Evolutionary conservation across 305 asterid genomes (phyloP).

Genomic region (Fraxinus paxiana): DNA sequence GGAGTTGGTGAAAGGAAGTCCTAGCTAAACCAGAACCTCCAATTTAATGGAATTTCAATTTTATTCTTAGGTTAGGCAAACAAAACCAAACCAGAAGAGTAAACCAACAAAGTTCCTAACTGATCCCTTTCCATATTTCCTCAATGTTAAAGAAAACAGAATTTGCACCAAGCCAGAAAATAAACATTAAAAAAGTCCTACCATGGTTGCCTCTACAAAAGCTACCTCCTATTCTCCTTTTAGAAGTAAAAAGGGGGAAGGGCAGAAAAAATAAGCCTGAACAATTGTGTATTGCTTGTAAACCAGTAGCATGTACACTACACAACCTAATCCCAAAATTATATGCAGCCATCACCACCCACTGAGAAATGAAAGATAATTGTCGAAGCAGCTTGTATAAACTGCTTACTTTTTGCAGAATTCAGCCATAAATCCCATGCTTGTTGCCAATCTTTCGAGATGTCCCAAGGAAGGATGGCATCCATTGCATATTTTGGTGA

Average conservation of each 20-base stretch:
- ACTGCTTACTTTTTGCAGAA: neutral
- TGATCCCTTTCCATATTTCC: conserved; percentile 7
- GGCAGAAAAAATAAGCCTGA: neutral
- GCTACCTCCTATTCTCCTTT: neutral
- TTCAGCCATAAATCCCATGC: neutral
- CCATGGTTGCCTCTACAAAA: neutral
- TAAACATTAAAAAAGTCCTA: conserved; percentile 1
- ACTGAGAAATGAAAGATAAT: neutral
- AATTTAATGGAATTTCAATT: neutral
- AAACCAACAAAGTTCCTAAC: neutral
- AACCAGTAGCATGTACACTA: neutral
- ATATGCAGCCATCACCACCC: neutral
- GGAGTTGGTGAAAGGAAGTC: neutral
- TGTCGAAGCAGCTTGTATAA: neutral
- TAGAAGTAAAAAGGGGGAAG: neutral
- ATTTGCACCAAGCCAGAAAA: conserved; percentile 8
- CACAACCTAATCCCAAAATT: neutral
- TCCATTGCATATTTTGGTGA: neutral
- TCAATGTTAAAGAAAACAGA: neutral
- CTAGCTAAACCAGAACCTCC: conserved; percentile 9
- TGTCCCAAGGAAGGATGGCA: neutral
- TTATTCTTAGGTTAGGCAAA: neutral
- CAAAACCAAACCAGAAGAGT: conserved; percentile 3
- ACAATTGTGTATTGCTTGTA: neutral
- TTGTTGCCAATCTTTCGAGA: neutral